Percentiles rank a stretch among this genome's conserved stretches.
phyloP scores from a whole-genome alignment of 139 green algal genomes.

The Closterium sp. region DNA sequence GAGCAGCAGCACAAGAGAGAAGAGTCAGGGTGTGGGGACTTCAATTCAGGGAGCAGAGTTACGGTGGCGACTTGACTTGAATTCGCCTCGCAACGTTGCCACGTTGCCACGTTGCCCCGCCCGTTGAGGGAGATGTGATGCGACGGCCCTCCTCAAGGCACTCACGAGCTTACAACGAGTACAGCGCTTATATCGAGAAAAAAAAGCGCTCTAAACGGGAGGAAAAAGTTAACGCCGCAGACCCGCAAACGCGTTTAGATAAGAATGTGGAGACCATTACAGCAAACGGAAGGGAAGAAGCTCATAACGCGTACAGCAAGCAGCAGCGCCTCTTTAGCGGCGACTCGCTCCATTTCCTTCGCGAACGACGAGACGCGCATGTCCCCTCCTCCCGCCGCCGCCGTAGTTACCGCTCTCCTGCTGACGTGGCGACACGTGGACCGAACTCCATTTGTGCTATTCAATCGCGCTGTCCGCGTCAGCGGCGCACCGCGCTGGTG shows the following conservation, averaged over 20 bases:
- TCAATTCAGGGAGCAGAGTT: too few species aligned
- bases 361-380: conserved; percentile 9
- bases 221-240: too few species aligned
- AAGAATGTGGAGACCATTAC: background rate
- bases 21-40: too few species aligned
- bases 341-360: conserved; percentile 48
- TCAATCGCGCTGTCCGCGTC: background rate
- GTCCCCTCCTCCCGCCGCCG: background rate
- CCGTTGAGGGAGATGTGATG: too few species aligned
- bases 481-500: background rate
- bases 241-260: background rate
- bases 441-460: background rate
- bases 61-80: too few species aligned
- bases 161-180: too few species aligned
- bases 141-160: too few species aligned
- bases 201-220: too few species aligned
- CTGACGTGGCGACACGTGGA: background rate
- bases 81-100: too few species aligned
- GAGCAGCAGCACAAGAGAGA: too few species aligned
- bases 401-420: background rate
- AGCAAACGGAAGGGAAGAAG: background rate
- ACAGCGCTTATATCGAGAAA: too few species aligned
- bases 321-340: conserved; percentile 38
- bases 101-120: too few species aligned
- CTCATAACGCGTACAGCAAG: conserved; percentile 25